Base-by-base conservation (phyloP, 2,329 filamentous ascomycete species). In the Beauveria pseudobassiana region DNA sequence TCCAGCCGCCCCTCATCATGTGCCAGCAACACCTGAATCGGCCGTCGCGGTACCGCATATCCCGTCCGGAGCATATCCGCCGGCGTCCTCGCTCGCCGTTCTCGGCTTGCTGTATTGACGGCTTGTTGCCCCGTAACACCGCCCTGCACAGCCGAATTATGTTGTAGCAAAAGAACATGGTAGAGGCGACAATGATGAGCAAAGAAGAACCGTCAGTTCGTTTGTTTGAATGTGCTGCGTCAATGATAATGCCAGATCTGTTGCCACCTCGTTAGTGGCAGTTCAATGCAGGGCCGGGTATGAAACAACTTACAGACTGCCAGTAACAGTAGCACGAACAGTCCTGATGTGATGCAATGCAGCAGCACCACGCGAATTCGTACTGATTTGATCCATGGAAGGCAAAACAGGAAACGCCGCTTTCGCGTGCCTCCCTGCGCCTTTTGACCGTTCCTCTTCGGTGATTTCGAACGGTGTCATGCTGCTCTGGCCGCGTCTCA, bases 181-280 rank as follows among this genome's bases (percentile, higher is more conserved):
- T 87, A 40, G 87, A 82, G 58, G 87, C 78, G 57, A 96, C 76
- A 62, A 96, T 87, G 65, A 93, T 80, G 59, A 96, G 80, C 62
- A 96, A 87, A 96, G 81, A 59, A 96, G 79, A 63, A 96, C 84
- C 68, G 91, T 89, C 69, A 96, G 87, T 73, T 91, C 88, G 71
- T 84, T 84, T 48, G 83, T 83, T 56, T 83, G 77, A 63, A 85
- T 79, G 46, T 82, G 83, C 64, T 84, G 80, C 3, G 87, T 87
- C 50, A 92, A 78, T 22, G 86, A 83, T 50, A 96, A 82, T 5
- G 84, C 84, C 65, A 96, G 82, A 71, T 95, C 91, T 95, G 28
- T 28, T 5, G 22, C 18, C 26, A 43, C 42, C 7, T 54, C 16
- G n/a, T 45, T 45, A 51, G 50, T 9, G 3, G 51, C 54, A 22